Evolutionary conservation across 2,329 filamentous ascomycete species (phyloP), one percentile per base, ranked within the genome.

Genomic region (Seiridium cupressi): DNA sequence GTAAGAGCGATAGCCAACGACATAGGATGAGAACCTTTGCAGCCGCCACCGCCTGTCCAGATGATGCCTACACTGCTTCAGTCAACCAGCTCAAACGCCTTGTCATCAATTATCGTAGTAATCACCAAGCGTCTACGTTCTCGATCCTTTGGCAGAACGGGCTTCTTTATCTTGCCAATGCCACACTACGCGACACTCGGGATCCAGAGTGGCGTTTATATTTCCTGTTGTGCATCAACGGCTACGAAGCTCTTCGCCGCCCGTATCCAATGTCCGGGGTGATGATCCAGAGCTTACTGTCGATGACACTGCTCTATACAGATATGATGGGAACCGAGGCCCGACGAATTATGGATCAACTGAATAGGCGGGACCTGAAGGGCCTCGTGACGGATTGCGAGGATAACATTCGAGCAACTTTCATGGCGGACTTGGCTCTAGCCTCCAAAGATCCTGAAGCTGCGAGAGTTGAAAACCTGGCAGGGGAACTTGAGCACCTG

Each of bases 111-210:
- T 78, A 76, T 60, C 72, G 75, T 13, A 65, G 66, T 18, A 66
- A 68, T 3, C 70, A 76, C 48, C 56, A 63, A 6, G 70, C 69
- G 6, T 75, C 76, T 2, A 65, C 68, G 1, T 76, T 73, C 57
- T 73, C 73, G 1, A 70, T 78, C 6, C 65, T 78, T 2, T 79
- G 76, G 75, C 74, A 78, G 54, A 77, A 69, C 3, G 75, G 73
- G 2, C 63, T 79, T 26, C 70, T 75, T 2, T 78, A 77, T 42
- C 66, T 78, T 0, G 66, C 72, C 4, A 79, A 78, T 40, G 74
- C 73, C 4, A 69, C 77, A 10, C 62, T 77, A 0, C 64, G 67
- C 13, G 64, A 69, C 9, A 68, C 64, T 1, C 59, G 66, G 3
- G 68, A 76, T 9, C 63, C 69, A 0, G 61, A 73, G 8, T 73